Base-by-base conservation (phyloP, 345 rosid genomes). In the Sisymbrium irio region DNA sequence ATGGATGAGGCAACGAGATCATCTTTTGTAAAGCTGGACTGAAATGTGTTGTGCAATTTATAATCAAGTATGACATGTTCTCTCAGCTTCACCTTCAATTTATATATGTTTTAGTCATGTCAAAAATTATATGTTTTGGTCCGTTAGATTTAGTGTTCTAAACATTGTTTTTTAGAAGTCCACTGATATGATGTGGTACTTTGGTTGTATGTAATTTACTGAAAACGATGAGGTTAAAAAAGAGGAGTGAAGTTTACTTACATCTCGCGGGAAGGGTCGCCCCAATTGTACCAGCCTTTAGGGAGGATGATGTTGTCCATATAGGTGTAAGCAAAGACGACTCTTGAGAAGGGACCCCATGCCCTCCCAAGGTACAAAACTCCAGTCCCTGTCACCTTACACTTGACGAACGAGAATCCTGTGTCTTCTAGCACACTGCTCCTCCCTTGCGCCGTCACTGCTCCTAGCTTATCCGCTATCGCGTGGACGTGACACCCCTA, bases 321-420 rank as follows among this genome's bases (percentile, higher is more conserved):
- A 44, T 89, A 87, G 14, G 99, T 95, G 76, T 88, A 95, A 33
- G 99, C 99, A 76, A 95, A 95, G 77, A 95, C 84, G 1, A 95
- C 99, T 62, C 99, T 83, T 3, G 99, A 95, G 77, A 95, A 95
- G 15, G 99, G 92, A 33, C 99, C 97, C 99, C 99, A 95, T 3
- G 99, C 97, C 69, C 99, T 82, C 3, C 99, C 99, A 11, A 95
- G 85, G 67, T 85, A 95, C 5, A 95, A 85, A 2, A 90, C 99
- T 10, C 99, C 99, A 0, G 99, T 92, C 4, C 97, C 99, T 65
- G 99, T 95, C 81, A 95, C 93, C 79, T 90, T 90, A 66, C 99
- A 92, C 69, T 88, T 87, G 30, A 95, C 88, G 45, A 95, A 95
- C 1, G 99, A 95, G 88, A 95, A 95, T 13, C 97, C 99, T 6